These are phyloP conservation scores for Gossypium aridum DNA, from an alignment of 441 rosid species.

Conservation along the genomic window DNA sequence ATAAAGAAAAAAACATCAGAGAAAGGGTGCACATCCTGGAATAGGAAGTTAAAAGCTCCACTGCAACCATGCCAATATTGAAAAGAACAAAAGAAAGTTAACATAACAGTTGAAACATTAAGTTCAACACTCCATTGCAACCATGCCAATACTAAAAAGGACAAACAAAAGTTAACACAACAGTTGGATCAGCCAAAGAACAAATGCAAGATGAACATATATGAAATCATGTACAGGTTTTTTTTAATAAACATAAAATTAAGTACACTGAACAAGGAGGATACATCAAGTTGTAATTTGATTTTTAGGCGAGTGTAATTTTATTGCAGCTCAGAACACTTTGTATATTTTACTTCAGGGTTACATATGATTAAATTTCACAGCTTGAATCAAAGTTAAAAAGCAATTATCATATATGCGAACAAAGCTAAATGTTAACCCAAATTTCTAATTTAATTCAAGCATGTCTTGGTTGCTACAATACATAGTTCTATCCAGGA, in stretches of 20 bases:
- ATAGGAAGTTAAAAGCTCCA: background rate
- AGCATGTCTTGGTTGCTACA: background rate
- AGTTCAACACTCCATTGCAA: background rate
- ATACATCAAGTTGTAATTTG: background rate
- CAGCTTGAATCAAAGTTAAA: background rate
- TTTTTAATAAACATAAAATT: background rate
- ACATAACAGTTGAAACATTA: background rate
- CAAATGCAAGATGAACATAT: background rate
- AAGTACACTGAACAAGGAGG: background rate
- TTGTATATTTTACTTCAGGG: background rate
- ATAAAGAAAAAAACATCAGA: constrained; percentile 24
- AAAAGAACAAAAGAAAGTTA: background rate
- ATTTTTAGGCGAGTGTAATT: background rate
- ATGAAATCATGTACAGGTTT: background rate
- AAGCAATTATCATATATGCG: background rate
- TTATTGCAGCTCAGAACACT: background rate
- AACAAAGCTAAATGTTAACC: background rate
- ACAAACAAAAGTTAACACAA: background rate
- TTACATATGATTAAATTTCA: background rate
- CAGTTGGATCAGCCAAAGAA: background rate
- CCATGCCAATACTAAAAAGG: background rate
- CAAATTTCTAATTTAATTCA: background rate
- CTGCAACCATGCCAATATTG: background rate
- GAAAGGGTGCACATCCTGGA: background rate
- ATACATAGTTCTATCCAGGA: background rate